Base-by-base conservation (phyloP, 2,329 filamentous ascomycete species). In the Stromatinia cepivora region DNA sequence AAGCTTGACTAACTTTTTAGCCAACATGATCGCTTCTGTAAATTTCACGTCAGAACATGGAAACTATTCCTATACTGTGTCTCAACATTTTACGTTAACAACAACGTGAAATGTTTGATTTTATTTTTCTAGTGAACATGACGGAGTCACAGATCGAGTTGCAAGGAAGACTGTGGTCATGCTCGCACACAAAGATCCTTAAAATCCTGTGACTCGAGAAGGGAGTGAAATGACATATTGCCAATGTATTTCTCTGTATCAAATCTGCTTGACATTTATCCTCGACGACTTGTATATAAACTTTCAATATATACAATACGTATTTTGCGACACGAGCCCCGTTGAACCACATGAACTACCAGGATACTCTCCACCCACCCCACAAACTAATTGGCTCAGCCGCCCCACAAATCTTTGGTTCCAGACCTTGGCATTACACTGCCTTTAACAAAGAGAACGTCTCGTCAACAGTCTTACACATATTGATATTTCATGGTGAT, bases 1-100 rank as follows among this genome's bases (percentile, higher is more conserved):
- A 2, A 89, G 77, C 66, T 82, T 79, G 34, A 88, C 81, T 10
- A 76, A 71, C 54, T 79, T 81, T 11, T 48, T n/a, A 52, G 57
- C 28, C 28, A 28, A 28, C 53, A 36, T 34, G 11, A 10, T 10
- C 22, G 20, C 25, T n/a, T n/a, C 7, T 52, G n/a, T 52, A 52
- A 11, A 25, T 9, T 45, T 36, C 8, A 25, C 11, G 45, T 17
- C 28, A 7, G 17, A 28, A 7, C 10, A 36, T 15, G 34, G 22
- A 64, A 34, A 42, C 17, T 46, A 31, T 4, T 58, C 5, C 9
- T 54, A 8, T 50, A 25, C 31, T 63, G 70, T 53, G n/a, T 59
- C 59, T 66, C 17, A 36, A 50, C 58, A 58, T 45, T 52, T 50
- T 48, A 28, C 48, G n/a, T 64, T 50, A 6, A 13, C 42, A 15